Conservation (phyloP, 2,329 filamentous ascomycete genomes). For the Cladosporium sp. region DNA sequence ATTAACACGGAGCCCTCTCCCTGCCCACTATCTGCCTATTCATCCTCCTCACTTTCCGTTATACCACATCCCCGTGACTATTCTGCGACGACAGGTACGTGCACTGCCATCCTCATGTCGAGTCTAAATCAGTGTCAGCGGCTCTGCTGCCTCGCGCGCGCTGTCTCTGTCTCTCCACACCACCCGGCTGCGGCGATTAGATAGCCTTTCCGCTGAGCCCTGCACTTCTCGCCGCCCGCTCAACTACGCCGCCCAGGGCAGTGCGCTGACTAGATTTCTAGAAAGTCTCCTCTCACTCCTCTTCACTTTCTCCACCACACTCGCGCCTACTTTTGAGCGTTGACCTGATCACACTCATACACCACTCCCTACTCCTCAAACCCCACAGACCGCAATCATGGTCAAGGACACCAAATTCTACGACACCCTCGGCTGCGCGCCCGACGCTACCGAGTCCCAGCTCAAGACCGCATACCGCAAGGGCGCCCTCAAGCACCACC, state of each 20-base stretch:
- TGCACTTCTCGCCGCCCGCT: neutral
- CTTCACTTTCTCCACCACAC: neutral
- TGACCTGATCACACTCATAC: neutral
- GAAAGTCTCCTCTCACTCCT: conserved; percentile 14
- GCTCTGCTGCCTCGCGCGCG: neutral
- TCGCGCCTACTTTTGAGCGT: neutral
- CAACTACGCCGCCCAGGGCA: neutral
- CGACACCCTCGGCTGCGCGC: conserved; percentile 75
- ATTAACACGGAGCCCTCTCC: conserved; percentile 9
- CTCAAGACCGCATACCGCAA: conserved; percentile 90
- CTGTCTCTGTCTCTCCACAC: neutral
- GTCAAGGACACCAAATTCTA: conserved; percentile 79
- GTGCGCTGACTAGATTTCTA: conserved; percentile 13
- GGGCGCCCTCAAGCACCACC: conserved; percentile 80
- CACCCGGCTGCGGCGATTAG: conserved; percentile 13
- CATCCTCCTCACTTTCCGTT: neutral
- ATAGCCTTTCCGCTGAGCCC: conserved; percentile 16
- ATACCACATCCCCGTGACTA: neutral
- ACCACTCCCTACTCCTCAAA: neutral
- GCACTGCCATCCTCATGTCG: neutral
- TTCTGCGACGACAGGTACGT: conserved; percentile 15
- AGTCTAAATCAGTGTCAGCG: neutral
- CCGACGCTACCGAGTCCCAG: conserved; percentile 78
- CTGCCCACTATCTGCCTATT: neutral
- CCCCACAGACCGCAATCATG: conserved; percentile 56